Percentiles rank a stretch among this genome's conserved stretches.
Evolutionary conservation across 2,329 filamentous ascomycete genomes (phyloP).

Genomic region (Aspergillus pseudoviridinutans): DNA sequence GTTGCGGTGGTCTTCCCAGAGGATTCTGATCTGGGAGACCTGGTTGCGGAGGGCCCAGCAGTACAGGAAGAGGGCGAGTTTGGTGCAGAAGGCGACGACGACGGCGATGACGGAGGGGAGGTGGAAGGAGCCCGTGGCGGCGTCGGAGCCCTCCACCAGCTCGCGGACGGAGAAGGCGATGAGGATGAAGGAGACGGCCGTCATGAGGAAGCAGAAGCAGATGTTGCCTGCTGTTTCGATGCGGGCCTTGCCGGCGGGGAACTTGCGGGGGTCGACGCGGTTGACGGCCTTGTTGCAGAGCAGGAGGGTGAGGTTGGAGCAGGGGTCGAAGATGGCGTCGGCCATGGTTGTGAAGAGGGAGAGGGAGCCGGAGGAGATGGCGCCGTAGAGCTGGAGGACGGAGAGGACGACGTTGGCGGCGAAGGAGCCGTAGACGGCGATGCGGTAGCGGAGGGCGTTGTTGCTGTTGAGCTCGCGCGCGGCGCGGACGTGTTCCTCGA

Average conservation of each 20-base stretch:
- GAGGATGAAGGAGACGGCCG: constrained; percentile 81
- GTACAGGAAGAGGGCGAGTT: constrained; percentile 79
- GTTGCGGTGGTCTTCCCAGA: constrained; percentile 97
- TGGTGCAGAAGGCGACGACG: constrained; percentile 76
- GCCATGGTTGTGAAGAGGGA: constrained; percentile 98
- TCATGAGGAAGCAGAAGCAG: constrained; percentile 95
- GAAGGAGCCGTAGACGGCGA: constrained; percentile 65
- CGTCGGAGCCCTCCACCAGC: constrained; percentile 49
- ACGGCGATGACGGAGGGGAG: constrained; percentile 83
- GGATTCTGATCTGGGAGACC: constrained; percentile 84
- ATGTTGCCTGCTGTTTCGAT: constrained; percentile 97
- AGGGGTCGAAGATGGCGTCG: constrained; percentile 87
- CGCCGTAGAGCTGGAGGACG: constrained; percentile 81
- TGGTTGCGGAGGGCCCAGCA: constrained; percentile 88
- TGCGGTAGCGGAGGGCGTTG: constrained; percentile 64
- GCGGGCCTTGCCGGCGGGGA: constrained; percentile 87
- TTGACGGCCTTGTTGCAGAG: constrained; percentile 83
- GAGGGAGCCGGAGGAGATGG: constrained; percentile 79
- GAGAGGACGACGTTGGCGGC: constrained; percentile 76
- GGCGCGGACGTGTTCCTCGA: constrained; percentile 82
- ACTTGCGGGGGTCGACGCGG: constrained; percentile 77
- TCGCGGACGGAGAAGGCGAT: constrained; percentile 82
- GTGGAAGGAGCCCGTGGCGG: constrained; percentile 64
- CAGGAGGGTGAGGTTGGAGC: constrained; percentile 84
- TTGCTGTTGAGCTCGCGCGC: constrained; percentile 76